Conservation (phyloP, 2,329 filamentous ascomycete species). For the Pseudogymnoascus sp. region DNA sequence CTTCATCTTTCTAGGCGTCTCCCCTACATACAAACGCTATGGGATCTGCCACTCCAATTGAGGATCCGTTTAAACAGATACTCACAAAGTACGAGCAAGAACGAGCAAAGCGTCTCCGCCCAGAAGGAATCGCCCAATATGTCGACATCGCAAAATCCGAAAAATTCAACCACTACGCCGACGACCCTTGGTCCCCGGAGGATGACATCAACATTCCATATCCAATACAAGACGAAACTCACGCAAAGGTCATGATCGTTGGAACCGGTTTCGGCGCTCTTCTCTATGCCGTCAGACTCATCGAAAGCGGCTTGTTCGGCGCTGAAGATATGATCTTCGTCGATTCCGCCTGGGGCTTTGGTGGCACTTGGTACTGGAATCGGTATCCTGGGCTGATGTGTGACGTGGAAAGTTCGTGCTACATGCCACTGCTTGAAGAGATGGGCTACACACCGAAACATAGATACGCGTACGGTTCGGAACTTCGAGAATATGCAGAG, state of each 20-base stretch:
- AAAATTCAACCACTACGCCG: too few species aligned
- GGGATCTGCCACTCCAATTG: too few species aligned
- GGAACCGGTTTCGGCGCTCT: not conserved
- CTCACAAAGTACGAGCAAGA: too few species aligned
- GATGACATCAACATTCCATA: too few species aligned
- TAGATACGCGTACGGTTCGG: slow-evolving; percentile 15
- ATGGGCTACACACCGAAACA: slow-evolving; percentile 47
- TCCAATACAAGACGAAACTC: too few species aligned
- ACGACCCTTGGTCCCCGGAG: too few species aligned
- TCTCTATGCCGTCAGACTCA: slow-evolving; percentile 11
- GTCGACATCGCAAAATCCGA: not conserved
- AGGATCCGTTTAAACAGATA: too few species aligned
- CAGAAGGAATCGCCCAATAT: too few species aligned
- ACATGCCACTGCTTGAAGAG: slow-evolving; percentile 54
- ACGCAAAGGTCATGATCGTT: not conserved
- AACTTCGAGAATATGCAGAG: too few species aligned
- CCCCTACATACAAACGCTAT: too few species aligned
- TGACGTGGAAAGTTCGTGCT: slow-evolving; percentile 53
- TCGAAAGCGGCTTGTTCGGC: slow-evolving; percentile 10
- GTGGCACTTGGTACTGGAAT: slow-evolving; percentile 44
- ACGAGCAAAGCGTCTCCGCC: too few species aligned
- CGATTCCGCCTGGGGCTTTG: slow-evolving; percentile 40
- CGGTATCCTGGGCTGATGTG: slow-evolving; percentile 43
- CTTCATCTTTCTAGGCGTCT: too few species aligned
- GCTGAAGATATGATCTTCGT: slow-evolving; percentile 33